Base-by-base conservation (phyloP, 331 rosid species). In the Ulmus americana region DNA sequence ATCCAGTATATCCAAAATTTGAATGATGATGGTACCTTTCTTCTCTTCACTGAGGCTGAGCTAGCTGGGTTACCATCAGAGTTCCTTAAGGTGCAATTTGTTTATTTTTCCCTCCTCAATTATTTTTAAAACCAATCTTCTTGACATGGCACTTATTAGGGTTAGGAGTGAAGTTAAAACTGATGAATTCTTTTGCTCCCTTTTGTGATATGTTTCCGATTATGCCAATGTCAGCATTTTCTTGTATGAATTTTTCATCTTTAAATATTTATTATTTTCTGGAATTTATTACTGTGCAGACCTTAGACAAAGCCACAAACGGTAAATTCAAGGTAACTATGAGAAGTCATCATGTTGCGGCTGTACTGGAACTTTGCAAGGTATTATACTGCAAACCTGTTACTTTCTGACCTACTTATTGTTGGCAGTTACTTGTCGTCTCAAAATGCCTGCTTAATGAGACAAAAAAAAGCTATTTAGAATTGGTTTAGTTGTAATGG, bases 361-460 rank as follows among this genome's bases (percentile, higher is more conserved):
- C 86, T 35, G 79, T 89, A 47, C 82, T 94, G 55, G 95, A 94
- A 76, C 88, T 82, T 81, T 94, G 98, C 67, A 77, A 85, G 97
- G 98, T 94, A 87, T 66, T 78, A 45, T 64, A 38, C 22, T 39
- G 3, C 15, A 15, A 7, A 51, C 51, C 13, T 50, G 18, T 39
- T 63, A 28, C 12, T 28, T 39, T 40, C 12, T 47, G 42, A 61
- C 65, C 49, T 16, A 65, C 10, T 67, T 43, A 43, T 28, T 11
- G 40, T 3, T 35, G 70, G 22, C 41, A 60, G 43, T 22, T 22
- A 15, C 39, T 16, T 38, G 28, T 64, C 16, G 39, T 48, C 6
- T n/a, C 18, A 48, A 53, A 22, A 45, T 41, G 13, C 64, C 3
- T 14, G 6, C 15, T 7, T 20, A 15, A 54, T 54, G 12, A 39